Percentiles rank a stretch among this genome's conserved stretches.
These are phyloP conservation scores for Gaertneriomyces semiglobifer DNA, from an alignment of 192 early-diverging fungal species.

Conservation along the genomic window DNA sequence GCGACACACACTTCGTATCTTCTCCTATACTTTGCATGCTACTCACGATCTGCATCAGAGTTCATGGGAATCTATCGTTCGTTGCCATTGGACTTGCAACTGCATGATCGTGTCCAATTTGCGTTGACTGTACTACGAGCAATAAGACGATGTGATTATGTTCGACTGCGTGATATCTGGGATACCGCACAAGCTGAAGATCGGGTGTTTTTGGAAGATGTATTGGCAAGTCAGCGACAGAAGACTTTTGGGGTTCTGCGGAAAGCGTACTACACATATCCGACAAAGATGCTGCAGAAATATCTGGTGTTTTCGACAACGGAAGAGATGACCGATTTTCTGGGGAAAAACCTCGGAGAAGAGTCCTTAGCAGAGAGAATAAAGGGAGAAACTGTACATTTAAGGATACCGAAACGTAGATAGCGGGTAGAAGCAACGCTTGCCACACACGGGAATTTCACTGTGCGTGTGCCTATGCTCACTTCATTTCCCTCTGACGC, in stretches of 20 bases:
- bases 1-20: constrained; percentile 18
- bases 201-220: neutral
- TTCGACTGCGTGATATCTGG: neutral
- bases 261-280: constrained; percentile 29
- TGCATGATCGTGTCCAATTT: neutral
- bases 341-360: neutral
- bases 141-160: neutral
- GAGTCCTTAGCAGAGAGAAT: constrained; percentile 4
- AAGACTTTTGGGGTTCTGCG: constrained; percentile 15
- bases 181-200: neutral
- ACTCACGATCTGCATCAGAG: constrained; percentile 2
- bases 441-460: too few species aligned
- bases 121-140: constrained; percentile 11
- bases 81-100: constrained; percentile 5
- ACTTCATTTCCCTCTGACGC: too few species aligned
- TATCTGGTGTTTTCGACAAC: neutral
- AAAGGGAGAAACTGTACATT: neutral
- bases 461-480: too few species aligned
- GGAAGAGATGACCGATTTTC: neutral
- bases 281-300: constrained; percentile 1
- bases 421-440: neutral
- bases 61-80: constrained; percentile 12
- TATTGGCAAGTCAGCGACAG: constrained; percentile 1
- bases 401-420: constrained; percentile 17
- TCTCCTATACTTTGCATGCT: constrained; percentile 28